Evolutionary conservation across 371 early-diverging fungal genomes (phyloP).

Genomic region (Quaeritorhiza haematococci): DNA sequence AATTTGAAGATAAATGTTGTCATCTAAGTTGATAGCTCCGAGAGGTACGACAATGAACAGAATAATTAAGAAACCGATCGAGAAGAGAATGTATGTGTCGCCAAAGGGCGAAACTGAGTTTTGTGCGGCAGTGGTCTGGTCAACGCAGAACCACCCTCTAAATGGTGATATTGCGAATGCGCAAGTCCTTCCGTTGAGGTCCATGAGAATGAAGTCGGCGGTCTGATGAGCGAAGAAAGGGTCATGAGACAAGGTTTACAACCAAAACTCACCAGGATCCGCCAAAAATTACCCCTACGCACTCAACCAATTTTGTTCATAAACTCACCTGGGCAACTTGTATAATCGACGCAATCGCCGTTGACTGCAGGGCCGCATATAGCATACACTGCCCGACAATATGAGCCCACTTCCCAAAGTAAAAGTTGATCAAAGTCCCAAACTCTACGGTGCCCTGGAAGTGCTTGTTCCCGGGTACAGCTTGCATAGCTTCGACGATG

Average conservation of each 20-base stretch:
- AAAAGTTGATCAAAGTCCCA: slow-evolving; percentile 26
- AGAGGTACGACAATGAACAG: slow-evolving; percentile 14
- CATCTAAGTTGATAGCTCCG: slow-evolving; percentile 14
- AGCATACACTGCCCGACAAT: slow-evolving; percentile 20
- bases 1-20: slow-evolving; percentile 18
- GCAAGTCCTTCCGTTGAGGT: not conserved
- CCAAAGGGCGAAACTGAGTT: slow-evolving; percentile 35
- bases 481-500: slow-evolving; percentile 68
- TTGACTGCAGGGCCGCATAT: slow-evolving; percentile 19
- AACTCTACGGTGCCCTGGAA: slow-evolving; percentile 33
- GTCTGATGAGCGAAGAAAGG: not conserved
- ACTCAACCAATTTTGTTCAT: not conserved
- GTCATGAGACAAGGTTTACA: not conserved
- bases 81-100: slow-evolving; percentile 23
- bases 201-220: too few relatives aligned
- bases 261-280: not conserved
- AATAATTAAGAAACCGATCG: slow-evolving; percentile 22
- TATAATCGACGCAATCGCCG: slow-evolving; percentile 20
- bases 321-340: slow-evolving; percentile 16
- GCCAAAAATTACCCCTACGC: not conserved
- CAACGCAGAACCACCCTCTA: slow-evolving; percentile 11
- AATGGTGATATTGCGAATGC: slow-evolving; percentile 1
- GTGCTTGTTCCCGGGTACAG: slow-evolving; percentile 63
- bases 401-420: slow-evolving; percentile 22
- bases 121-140: slow-evolving; percentile 5